These are phyloP conservation scores for Thuja plicata DNA, from an alignment of 83 land plant genomes.

Conservation along the genomic window DNA sequence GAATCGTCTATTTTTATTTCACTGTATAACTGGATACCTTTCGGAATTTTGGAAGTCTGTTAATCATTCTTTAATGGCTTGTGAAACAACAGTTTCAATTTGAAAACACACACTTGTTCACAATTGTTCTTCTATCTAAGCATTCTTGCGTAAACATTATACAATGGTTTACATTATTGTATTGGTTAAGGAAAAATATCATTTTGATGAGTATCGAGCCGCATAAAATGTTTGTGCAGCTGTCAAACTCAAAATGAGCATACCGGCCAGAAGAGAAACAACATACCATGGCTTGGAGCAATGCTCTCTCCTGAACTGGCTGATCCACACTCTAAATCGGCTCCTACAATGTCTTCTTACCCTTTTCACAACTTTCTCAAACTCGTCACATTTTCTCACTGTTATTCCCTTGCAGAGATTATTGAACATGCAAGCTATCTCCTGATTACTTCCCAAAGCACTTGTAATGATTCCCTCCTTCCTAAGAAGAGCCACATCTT, in stretches of 20 bases:
- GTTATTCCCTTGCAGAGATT: not conserved
- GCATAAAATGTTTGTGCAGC: not conserved
- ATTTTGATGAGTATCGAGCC: too few species aligned
- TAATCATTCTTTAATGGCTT: too few species aligned
- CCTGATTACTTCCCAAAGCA: not conserved
- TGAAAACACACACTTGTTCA: too few species aligned
- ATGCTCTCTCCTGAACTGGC: not conserved
- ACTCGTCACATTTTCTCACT: not conserved
- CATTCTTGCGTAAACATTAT: too few species aligned
- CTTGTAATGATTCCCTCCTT: not conserved
- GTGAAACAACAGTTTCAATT: too few species aligned
- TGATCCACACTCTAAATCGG: not conserved
- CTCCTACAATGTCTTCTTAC: not conserved
- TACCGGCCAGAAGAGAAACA: not conserved
- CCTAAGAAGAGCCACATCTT: constrained; percentile 12
- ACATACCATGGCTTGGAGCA: not conserved
- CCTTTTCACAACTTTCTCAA: constrained; percentile 3
- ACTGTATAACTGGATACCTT: too few species aligned
- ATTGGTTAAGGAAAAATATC: too few species aligned
- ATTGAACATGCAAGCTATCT: not conserved
- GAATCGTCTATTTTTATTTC: too few species aligned
- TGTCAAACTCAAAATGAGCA: not conserved
- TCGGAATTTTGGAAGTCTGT: too few species aligned
- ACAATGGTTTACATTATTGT: too few species aligned
- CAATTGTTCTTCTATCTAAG: too few species aligned